phyloP scores from a whole-genome alignment of 2,329 filamentous ascomycete genomes.

The Rhynchosporium graminicola region DNA sequence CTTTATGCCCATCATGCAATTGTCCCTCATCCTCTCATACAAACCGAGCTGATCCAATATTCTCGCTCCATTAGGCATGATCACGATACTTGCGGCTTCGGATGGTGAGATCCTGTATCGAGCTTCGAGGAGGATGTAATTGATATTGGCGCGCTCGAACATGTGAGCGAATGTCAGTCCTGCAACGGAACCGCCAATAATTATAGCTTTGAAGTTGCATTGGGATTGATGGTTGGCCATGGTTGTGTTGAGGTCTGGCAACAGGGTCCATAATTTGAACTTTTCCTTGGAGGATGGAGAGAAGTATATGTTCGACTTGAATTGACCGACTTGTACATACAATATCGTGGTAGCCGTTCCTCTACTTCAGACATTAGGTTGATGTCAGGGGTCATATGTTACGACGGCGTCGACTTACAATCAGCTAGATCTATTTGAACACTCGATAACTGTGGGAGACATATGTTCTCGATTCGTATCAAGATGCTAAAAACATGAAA shows the following conservation, averaged over 20 bases:
- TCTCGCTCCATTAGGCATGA: constrained; percentile 44
- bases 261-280: not conserved
- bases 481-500: no score
- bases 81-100: constrained; percentile 31
- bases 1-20: constrained; percentile 22
- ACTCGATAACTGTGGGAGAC: no score
- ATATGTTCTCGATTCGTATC: no score
- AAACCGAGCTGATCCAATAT: constrained; percentile 54
- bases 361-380: no score
- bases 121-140: constrained; percentile 34
- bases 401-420: no score
- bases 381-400: no score
- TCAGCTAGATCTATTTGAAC: no score
- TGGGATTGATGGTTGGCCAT: not conserved
- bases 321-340: no score
- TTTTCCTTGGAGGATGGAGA: not conserved
- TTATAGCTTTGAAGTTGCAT: constrained; percentile 28
- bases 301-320: not conserved
- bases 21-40: constrained; percentile 26
- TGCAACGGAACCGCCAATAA: constrained; percentile 32
- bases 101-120: constrained; percentile 27
- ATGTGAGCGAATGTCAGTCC: constrained; percentile 33
- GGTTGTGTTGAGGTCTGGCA: not conserved
- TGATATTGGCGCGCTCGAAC: constrained; percentile 27
- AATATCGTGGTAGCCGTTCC: no score